Evolutionary conservation across 179 eudicot genomes (phyloP).

Genomic region (Monotropa hypopitys): DNA sequence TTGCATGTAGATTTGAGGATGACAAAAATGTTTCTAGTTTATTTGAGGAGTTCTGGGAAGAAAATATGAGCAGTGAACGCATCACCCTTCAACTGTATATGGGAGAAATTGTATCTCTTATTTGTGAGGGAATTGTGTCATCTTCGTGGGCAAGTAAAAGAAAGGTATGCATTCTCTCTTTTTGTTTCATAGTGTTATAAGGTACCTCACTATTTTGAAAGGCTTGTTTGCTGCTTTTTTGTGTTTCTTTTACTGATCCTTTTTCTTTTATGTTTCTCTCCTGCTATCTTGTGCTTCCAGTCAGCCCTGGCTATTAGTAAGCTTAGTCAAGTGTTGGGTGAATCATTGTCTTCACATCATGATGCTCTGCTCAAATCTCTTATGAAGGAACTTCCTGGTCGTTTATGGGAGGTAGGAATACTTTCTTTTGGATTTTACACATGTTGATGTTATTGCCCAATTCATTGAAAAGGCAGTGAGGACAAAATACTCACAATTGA

Average conservation of each 20-base stretch:
- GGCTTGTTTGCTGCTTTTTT: not conserved
- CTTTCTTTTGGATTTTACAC: not conserved
- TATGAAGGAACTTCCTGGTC: constrained; percentile 88
- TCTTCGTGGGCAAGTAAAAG: constrained; percentile 80
- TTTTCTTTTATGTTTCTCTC: not conserved
- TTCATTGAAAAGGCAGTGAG: not conserved
- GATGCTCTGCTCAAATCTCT: constrained; percentile 54
- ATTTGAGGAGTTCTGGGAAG: constrained; percentile 92
- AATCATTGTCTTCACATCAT: constrained; percentile 49
- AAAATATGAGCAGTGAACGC: constrained; percentile 77
- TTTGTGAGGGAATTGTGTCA: constrained; percentile 57
- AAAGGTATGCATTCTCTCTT: constrained; percentile 34
- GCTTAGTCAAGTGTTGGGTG: constrained; percentile 73
- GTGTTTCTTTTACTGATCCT: not conserved
- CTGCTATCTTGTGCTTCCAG: constrained; percentile 24
- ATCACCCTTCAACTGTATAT: constrained; percentile 74
- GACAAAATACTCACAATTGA: not conserved
- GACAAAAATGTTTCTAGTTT: constrained; percentile 65
- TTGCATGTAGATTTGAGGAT: constrained; percentile 75
- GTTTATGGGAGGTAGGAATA: constrained; percentile 80
- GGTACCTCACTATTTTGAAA: not conserved
- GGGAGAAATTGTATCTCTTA: constrained; percentile 68
- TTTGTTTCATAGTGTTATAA: not conserved
- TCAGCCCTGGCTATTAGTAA: constrained; percentile 70
- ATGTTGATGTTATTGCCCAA: not conserved